Conservation (phyloP, 805 yeast species). For the Osmozyma mogii region DNA sequence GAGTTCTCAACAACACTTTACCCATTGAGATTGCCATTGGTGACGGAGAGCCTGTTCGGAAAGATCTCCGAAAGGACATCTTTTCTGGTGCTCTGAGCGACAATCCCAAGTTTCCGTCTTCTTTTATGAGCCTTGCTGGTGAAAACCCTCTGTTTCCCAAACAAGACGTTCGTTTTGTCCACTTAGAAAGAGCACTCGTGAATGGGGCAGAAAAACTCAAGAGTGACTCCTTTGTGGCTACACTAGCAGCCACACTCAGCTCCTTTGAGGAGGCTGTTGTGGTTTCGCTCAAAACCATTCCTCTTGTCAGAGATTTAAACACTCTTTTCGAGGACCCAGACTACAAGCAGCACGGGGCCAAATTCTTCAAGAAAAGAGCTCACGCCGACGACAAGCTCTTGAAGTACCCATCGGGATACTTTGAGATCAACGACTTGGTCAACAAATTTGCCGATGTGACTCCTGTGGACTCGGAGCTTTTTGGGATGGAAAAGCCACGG, state of each 20-base stretch:
- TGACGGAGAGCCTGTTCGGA: too few relatives aligned
- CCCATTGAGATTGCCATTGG: too few relatives aligned
- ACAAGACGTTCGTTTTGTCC: too few relatives aligned
- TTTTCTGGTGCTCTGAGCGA: too few relatives aligned
- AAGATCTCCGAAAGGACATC: too few relatives aligned
- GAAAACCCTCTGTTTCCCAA: too few relatives aligned
- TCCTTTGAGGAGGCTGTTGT: conserved; percentile 4
- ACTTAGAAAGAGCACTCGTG: too few relatives aligned
- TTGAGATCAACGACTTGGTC: conserved; percentile 20
- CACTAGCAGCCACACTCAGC: conserved; percentile 2
- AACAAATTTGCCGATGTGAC: conserved; percentile 15
- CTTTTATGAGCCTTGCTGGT: too few relatives aligned
- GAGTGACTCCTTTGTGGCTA: conserved; percentile 3
- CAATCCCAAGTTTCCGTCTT: too few relatives aligned
- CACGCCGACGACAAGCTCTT: conserved; percentile 11
- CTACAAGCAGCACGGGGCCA: conserved; percentile 17
- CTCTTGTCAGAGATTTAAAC: conserved; percentile 3
- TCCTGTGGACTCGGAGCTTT: conserved; percentile 12
- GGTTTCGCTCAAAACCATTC: conserved; percentile 5
- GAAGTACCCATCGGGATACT: conserved; percentile 20
- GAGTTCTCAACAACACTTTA: too few relatives aligned
- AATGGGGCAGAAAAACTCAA: too few relatives aligned
- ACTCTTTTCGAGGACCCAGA: conserved; percentile 12
- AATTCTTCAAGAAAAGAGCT: conserved; percentile 23
- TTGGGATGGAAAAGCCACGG: conserved; percentile 10